These are phyloP conservation scores for Trapa bicornis DNA, from an alignment of 345 rosid species.

Conservation along the genomic window DNA sequence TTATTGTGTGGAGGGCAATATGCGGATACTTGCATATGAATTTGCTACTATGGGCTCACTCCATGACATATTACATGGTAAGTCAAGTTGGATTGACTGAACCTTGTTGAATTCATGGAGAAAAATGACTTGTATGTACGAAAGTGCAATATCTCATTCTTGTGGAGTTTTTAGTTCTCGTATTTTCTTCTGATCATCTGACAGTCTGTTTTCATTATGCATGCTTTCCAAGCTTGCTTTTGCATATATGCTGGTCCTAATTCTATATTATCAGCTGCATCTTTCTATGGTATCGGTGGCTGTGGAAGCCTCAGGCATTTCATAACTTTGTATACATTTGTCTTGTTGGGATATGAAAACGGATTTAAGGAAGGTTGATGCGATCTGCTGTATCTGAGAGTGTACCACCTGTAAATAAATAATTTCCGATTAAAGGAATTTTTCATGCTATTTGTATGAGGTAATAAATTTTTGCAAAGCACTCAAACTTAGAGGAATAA, in stretches of 20 bases:
- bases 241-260: neutral
- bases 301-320: neutral
- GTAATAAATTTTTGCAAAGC: neutral
- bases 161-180: neutral
- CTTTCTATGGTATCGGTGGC: neutral
- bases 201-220: neutral
- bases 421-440: neutral
- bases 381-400: too few species aligned
- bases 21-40: constrained; percentile 34
- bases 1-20: constrained; percentile 31
- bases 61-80: constrained; percentile 39
- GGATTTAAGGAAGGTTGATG: neutral
- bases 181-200: neutral
- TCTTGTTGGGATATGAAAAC: neutral
- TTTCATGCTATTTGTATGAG: neutral
- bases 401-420: too few species aligned
- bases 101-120: neutral
- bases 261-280: neutral
- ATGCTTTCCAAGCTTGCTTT: neutral
- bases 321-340: neutral
- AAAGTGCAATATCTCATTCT: neutral
- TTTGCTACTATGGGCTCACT: constrained; percentile 48
- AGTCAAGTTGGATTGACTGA: neutral
- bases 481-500: neutral
- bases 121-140: neutral